Conservation (phyloP, 306 rosid genomes). For the Styphnolobium japonicum region DNA sequence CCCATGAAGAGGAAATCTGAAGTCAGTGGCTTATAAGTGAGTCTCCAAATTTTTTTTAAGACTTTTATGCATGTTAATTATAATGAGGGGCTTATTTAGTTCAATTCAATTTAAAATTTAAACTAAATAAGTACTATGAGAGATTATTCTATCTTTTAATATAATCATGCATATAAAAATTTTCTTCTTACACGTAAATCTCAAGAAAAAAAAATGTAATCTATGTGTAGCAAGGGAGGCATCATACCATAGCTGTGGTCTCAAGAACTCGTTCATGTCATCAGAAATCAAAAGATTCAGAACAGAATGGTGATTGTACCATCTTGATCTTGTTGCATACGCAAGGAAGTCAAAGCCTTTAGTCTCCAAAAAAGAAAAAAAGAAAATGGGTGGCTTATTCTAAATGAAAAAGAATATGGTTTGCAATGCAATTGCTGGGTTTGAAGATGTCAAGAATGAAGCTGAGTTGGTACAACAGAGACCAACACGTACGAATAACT, state of each 20-base stretch:
- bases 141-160: too few relatives aligned
- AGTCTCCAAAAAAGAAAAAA: neutral
- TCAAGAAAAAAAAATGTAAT: too few relatives aligned
- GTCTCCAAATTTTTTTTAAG: too few relatives aligned
- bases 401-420: neutral
- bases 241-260: neutral
- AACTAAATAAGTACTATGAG: neutral
- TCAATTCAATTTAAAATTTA: neutral
- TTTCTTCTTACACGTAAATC: too few relatives aligned
- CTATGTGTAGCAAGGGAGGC: too few relatives aligned
- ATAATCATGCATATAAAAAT: too few relatives aligned
- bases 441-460: constrained; percentile 33
- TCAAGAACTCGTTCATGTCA: neutral
- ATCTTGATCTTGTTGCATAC: neutral
- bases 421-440: neutral
- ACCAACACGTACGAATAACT: neutral
- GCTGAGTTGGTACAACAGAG: neutral
- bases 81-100: neutral
- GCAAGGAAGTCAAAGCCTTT: constrained; percentile 23
- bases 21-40: neutral
- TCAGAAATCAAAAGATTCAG: neutral
- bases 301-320: neutral
- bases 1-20: neutral
- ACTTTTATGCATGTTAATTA: neutral
- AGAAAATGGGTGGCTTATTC: constrained; percentile 2